Evolutionary conservation across 805 yeast genomes (phyloP), one percentile per base, ranked within the genome.

Genomic region (Barnettozyma pratensis): DNA sequence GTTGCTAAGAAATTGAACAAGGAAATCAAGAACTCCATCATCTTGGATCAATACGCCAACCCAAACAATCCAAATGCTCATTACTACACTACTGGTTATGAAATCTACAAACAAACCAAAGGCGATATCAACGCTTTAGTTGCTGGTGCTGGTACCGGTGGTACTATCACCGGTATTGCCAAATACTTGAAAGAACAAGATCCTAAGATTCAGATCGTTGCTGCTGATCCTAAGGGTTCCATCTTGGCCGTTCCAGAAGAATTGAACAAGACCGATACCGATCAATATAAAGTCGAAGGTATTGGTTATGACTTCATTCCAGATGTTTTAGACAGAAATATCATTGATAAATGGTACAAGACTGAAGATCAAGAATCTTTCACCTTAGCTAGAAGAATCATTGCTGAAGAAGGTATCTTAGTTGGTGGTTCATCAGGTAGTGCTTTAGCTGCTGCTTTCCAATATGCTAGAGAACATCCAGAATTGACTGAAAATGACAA

Each of bases 121-220:
- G 87, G 91, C 35, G 77, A 81, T 51, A 73, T 88, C 46, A 80
- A 80, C 47, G 88, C 83, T 52, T 73, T 88, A 41, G 85, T 88
- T 47, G 96, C 96, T 37, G 96, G 96, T 66, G 96, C 96, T 7
- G 96, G 96, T 70, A 87, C 96, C 49, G 96, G 96, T 69, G 96
- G 96, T 70, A 87, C 96, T 46, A 83, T 87, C 63, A 72, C 87
- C 45, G 96, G 96, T 71, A 85, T 86, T 57, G 80, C 94, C 48
- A 75, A 73, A 57, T 88, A 82, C 59, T 74, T 87, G 65, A 87
- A 87, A 71, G 87, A 81, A 64, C 76, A 83, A 66, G 76, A 85
- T 66, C 69, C 81, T 28, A 69, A 79, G 12, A 72, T 87, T 53
- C 65, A 73, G 50, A 77, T 87, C 39, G 75, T 83, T 44, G 96